Conservation (phyloP, 495 filamentous ascomycete species). For the Recurvomyces mirabilis region DNA sequence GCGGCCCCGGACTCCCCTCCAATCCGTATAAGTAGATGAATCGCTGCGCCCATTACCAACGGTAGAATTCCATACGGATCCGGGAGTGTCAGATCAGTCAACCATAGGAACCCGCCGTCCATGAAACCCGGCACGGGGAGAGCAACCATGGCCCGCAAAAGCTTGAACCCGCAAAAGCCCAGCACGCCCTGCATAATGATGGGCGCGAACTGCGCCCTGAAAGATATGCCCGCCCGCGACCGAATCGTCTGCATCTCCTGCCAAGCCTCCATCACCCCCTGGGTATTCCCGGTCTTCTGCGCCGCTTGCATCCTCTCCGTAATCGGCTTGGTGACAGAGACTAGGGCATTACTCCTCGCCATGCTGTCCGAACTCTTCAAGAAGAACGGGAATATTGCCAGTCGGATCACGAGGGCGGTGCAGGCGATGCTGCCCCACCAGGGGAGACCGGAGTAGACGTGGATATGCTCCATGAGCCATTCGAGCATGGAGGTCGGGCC, state of each 20-base stretch:
- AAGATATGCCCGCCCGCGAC: slow-evolving; percentile 41
- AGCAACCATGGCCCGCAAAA: slow-evolving; percentile 59
- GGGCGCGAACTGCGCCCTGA: slow-evolving; percentile 44
- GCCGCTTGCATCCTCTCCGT: slow-evolving; percentile 40
- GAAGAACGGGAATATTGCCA: slow-evolving; percentile 51
- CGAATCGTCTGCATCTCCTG: slow-evolving; percentile 41
- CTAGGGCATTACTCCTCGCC: slow-evolving; percentile 41
- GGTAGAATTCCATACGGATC: slow-evolving; percentile 77
- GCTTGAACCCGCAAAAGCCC: slow-evolving; percentile 67
- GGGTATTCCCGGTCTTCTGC: slow-evolving; percentile 30
- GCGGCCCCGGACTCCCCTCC: slow-evolving; percentile 41
- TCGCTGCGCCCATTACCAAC: slow-evolving; percentile 19
- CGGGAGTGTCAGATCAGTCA: slow-evolving; percentile 61
- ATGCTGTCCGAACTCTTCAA: slow-evolving; percentile 46
- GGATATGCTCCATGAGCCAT: slow-evolving; percentile 67
- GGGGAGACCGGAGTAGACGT: slow-evolving; percentile 58
- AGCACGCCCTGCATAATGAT: slow-evolving; percentile 54
- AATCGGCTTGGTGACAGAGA: slow-evolving; percentile 38
- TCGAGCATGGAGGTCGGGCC: slow-evolving; percentile 61
- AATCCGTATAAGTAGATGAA: slow-evolving; percentile 21
- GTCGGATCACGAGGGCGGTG: slow-evolving; percentile 53
- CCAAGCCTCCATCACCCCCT: slow-evolving; percentile 32
- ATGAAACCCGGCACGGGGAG: slow-evolving; percentile 73
- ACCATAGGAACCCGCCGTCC: slow-evolving; percentile 60
- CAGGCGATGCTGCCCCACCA: slow-evolving; percentile 71